Base-by-base conservation (phyloP, 208 protist species). In the Leishmania tarentolae region DNA sequence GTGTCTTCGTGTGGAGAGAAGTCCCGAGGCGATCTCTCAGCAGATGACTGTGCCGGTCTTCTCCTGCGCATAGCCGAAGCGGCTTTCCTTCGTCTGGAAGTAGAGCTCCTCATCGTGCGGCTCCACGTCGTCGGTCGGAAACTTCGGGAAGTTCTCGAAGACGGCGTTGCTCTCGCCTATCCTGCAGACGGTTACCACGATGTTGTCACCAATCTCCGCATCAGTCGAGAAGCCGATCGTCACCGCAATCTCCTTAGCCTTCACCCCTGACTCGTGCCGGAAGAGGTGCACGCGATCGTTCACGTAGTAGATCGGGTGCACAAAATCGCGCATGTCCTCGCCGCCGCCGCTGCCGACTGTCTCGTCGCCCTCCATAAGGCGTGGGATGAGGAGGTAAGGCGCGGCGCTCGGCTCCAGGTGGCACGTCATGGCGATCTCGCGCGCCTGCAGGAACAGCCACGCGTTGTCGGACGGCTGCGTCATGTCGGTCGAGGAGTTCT, bases 61-160 rank as follows among this genome's bases (percentile, higher is more conserved):
- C 82, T 93, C 86, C 46, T 91, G 86, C n/a, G 84, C 87, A 68
- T 83, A 89, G 37, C 90, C 87, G 79, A 82, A 85, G 71, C 13
- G 69, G 13, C 85, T 74, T 50, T 75, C 44, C 87, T 89, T 90
- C n/a, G 73, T 78, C 88, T 96, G 93, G 83, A 87, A 95, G 76
- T 88, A 91, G 28, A 93, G 68, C 57, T 89, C 84, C 11, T 89
- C 81, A 63, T 78, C 76, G 21, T 86, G 78, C 52, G 81, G 56
- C 70, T 21, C 76, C 44, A 80, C 79, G 69, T 86, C 88, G 4
- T 93, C 89, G 0, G 85, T 89, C 47, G 89, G 82, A 76, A 97
- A 97, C 86, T 91, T 93, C n/a, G 93, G 92, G 76, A 97, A 97
- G 83, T 97, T 97, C 76, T 94, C 91, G 63, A 95, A 95, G 70